Conservation (phyloP, 176 grass and related monocot genomes). For the Elaeis guineensis region DNA sequence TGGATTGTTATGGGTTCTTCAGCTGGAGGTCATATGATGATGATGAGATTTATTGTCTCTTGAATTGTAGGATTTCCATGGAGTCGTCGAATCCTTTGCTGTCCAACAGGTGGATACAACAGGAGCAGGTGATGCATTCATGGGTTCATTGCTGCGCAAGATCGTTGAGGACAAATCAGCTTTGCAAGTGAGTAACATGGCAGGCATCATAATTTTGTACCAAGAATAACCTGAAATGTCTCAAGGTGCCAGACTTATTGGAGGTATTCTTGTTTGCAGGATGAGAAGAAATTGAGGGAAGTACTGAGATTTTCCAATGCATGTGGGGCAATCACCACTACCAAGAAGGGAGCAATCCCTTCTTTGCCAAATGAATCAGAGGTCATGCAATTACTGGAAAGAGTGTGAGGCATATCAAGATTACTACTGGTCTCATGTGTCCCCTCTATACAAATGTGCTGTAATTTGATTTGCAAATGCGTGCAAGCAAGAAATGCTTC, state of each 20-base stretch:
- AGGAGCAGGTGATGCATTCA: constrained; percentile 9
- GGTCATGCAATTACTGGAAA: neutral
- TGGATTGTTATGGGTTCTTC: neutral
- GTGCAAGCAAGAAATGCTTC: no score
- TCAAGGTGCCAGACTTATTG: neutral
- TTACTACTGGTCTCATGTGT: no score
- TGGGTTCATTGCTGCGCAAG: neutral
- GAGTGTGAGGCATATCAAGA: neutral
- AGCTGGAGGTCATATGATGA: neutral
- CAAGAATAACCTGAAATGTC: neutral
- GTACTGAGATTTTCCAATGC: constrained; percentile 11
- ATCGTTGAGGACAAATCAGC: neutral
- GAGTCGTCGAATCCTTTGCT: constrained; percentile 45
- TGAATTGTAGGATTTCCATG: constrained; percentile 66
- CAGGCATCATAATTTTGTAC: neutral
- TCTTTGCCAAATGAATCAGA: constrained; percentile 7
- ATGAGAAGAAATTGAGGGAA: constrained; percentile 14
- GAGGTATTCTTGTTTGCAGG: neutral
- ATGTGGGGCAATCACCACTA: constrained; percentile 6
- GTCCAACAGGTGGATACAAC: constrained; percentile 80
- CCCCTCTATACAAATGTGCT: no score
- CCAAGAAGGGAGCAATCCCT: constrained; percentile 15
- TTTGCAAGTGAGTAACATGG: neutral
- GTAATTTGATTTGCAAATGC: no score
- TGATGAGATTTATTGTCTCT: neutral